Percentiles rank a stretch among this genome's conserved stretches.
Conservation (phyloP, 176 grass and related monocot species). For the Puccinellia tenuiflora region DNA sequence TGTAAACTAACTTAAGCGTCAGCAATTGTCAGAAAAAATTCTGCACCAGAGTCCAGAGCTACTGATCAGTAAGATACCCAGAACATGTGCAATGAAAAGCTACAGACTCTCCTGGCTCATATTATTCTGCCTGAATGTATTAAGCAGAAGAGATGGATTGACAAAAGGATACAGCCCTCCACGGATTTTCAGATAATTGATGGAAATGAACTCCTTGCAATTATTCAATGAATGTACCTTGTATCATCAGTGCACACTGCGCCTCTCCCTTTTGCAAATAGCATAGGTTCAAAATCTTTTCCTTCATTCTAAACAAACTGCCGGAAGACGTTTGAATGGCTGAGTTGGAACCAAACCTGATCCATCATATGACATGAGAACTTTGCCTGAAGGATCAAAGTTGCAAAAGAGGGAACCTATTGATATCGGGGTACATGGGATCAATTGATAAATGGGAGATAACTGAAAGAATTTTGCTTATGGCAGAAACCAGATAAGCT, state of each 20-base stretch:
- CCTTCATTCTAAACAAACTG: neutral
- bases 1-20: neutral
- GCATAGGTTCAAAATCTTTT: neutral
- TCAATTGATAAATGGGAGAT: neutral
- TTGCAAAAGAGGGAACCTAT: neutral
- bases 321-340: neutral
- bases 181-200: constrained; percentile 44
- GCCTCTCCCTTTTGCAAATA: no score
- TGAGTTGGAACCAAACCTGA: constrained; percentile 44
- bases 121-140: no score
- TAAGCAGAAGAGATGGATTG: neutral
- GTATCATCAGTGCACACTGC: constrained; percentile 45
- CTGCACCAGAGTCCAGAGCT: no score
- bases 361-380: constrained; percentile 51
- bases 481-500: no score
- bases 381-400: neutral
- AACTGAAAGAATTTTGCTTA: neutral
- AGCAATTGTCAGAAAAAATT: no score
- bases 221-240: constrained; percentile 76
- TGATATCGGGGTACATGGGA: no score
- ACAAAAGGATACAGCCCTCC: constrained; percentile 52
- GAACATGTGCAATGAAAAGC: neutral
- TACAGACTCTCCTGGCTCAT: no score
- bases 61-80: neutral
- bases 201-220: constrained; percentile 74